Percentiles rank a stretch among this genome's conserved stretches.
Conservation (phyloP, 495 filamentous ascomycete species). For the Cercophora samala region DNA sequence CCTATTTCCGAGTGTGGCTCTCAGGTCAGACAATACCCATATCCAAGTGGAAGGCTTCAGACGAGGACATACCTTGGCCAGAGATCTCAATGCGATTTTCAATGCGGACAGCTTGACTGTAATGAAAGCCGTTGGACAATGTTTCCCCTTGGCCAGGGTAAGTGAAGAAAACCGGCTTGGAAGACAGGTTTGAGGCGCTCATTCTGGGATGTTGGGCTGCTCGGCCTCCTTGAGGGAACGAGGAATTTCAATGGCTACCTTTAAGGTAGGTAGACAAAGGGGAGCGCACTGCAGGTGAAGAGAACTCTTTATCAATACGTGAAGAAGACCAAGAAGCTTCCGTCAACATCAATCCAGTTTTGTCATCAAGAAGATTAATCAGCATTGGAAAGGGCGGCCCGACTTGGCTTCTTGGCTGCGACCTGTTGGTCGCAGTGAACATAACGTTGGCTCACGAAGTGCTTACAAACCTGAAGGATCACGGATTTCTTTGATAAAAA, state of each 20-base stretch:
- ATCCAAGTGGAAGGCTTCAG: not conserved
- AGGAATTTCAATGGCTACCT: too few species aligned
- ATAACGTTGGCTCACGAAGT: constrained; percentile 7
- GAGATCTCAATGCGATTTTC: constrained; percentile 15
- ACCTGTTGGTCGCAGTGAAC: constrained; percentile 41
- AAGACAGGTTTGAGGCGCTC: not conserved
- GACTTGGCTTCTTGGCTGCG: constrained; percentile 28
- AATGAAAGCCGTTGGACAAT: constrained; percentile 5
- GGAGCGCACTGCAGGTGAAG: too few species aligned
- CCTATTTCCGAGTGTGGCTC: constrained; percentile 3
- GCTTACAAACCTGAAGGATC: not conserved
- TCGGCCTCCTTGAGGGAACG: not conserved
- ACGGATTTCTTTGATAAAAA: too few species aligned
- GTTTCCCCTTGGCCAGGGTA: constrained; percentile 37
- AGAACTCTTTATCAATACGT: not conserved
- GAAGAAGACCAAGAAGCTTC: too few species aligned
- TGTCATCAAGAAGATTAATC: constrained; percentile 7
- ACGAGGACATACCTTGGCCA: constrained; percentile 9
- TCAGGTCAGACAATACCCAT: not conserved
- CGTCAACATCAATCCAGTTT: not conserved
- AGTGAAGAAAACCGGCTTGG: constrained; percentile 24
- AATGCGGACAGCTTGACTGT: constrained; percentile 15
- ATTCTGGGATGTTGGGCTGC: not conserved
- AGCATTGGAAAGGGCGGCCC: constrained; percentile 45
- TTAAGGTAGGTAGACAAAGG: too few species aligned